phyloP scores from a whole-genome alignment of 352 stramenopile species.

The Blastocystis sp. region DNA sequence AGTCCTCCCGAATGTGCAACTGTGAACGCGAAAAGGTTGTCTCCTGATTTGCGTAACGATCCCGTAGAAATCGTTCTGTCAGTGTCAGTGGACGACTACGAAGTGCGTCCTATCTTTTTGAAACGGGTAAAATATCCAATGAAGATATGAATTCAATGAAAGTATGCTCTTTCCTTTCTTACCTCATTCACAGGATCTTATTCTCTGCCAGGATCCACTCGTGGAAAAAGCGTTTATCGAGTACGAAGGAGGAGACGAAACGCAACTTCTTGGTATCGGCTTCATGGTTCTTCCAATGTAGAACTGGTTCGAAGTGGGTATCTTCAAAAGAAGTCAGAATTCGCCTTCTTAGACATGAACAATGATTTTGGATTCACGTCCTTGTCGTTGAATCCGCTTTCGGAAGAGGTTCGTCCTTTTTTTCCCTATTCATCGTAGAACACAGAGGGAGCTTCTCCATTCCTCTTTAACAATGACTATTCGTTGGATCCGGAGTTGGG shows the following conservation, averaged over 20 bases:
- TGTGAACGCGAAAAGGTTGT: not conserved
- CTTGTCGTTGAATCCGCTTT: not conserved
- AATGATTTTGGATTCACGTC: not conserved
- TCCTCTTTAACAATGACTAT: not conserved
- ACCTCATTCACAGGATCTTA: constrained; percentile 21
- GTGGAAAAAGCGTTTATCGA: constrained; percentile 39
- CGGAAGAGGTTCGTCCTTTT: not conserved
- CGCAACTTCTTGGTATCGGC: not conserved
- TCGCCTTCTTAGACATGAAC: constrained; percentile 39
- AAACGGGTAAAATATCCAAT: constrained; percentile 45
- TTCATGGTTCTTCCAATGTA: not conserved
- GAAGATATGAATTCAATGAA: constrained; percentile 53
- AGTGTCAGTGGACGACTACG: constrained; percentile 44
- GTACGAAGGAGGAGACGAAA: constrained; percentile 26
- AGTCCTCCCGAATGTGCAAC: not conserved
- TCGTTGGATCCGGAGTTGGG: not conserved
- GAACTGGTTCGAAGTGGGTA: constrained; percentile 33
- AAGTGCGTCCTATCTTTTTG: constrained; percentile 47
- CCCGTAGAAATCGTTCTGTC: constrained; percentile 39
- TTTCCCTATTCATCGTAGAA: not conserved
- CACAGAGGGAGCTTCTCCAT: not conserved
- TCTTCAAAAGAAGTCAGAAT: constrained; percentile 54
- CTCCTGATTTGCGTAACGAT: not conserved
- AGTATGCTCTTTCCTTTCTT: not conserved
- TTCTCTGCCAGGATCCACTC: constrained; percentile 50